Evolutionary conservation across 495 filamentous ascomycete genomes (phyloP), one percentile per base, ranked within the genome.

Genomic region (Lasiosphaeris hirsuta): DNA sequence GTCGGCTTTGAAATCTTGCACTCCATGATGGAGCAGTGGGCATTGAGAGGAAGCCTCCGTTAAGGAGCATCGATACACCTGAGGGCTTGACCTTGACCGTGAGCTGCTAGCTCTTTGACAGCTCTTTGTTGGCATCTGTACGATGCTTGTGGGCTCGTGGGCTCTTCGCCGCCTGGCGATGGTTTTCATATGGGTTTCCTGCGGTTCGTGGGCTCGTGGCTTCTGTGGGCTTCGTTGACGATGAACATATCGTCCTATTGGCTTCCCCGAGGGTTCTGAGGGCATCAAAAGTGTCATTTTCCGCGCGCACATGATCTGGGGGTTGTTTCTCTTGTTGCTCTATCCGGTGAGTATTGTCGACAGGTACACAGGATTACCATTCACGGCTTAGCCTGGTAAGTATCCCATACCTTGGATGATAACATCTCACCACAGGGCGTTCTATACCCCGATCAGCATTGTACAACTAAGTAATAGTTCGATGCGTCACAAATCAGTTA

Each of bases 51-150:
- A 65, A 69, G 63, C 68, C 69, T 72, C 73, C 59, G 43, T 53
- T 30, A 35, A 51, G 74, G 69, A 71, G 67, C 73, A 71, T 63
- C 68, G 77, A 77, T 75, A 70, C 69, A 78, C 67, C 72, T 75
- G 72, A 71, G 68, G 69, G 66, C 63, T 72, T 71, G 64, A 71
- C 63, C 66, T 56, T 68, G 58, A 70, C 72, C 70, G 73, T 72
- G 76, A 72, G 78, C 77, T 80, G 74, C 69, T 77, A 58, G 64
- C 70, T 75, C 69, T 72, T 72, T 72, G 72, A 68, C 69, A 67
- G 69, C 66, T 72, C 65, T 56, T 69, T 60, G 61, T 63, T 48
- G 61, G 62, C 59, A 33, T 59, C 51, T 42, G 30, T 35, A 54
- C 53, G 53, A 58, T 64, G 63, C 59, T 51, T 39, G 56, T 57